Evolutionary conservation across 306 rosid species (phyloP), one percentile per base, ranked within the genome.

Genomic region (Glycyrrhiza uralensis): DNA sequence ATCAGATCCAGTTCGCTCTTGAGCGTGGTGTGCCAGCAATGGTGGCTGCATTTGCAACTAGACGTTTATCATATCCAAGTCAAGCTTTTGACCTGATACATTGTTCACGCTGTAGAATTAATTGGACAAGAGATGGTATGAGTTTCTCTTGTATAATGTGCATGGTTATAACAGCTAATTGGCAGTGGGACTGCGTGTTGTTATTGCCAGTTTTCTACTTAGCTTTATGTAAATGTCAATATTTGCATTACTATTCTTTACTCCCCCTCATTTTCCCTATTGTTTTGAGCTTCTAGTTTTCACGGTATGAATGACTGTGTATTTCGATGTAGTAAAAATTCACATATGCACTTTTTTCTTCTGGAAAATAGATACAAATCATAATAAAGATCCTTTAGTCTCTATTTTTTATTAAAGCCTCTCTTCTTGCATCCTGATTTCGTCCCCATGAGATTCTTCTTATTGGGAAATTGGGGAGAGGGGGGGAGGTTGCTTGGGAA

Each of bases 21-120:
- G 99, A 94, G 80, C 99, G 99, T 10, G 96, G 97, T 26, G 96
- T 94, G 39, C 99, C 99, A 5, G 99, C 99, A 52, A 91, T 89
- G 96, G 88, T 83, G 75, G 88, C 96, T 58, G 96, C 96, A 60
- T 89, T 91, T 81, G 85, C 99, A 28, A 87, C 99, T 61, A 93
- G 55, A 11, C 97, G 97, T 15, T 91, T 94, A 45, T 63, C 84
- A 67, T 94, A 86, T 82, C 97, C 97, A 22, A 91, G 96, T 80
- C 99, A 89, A 83, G 99, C 96, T 63, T 94, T 91, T 84, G 99
- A 94, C 82, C 60, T 89, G 88, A 88, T 94, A 71, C 99, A 94
- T 84, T 94, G 99, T 80, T 94, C 96, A 0, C 90, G 97, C 13
- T 94, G 99, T 75, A 86, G 99, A 79, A 91, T 94, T 68, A 89